phyloP scores from a whole-genome alignment of 2,329 filamentous ascomycete genomes.

The Colletotrichum aenigma region DNA sequence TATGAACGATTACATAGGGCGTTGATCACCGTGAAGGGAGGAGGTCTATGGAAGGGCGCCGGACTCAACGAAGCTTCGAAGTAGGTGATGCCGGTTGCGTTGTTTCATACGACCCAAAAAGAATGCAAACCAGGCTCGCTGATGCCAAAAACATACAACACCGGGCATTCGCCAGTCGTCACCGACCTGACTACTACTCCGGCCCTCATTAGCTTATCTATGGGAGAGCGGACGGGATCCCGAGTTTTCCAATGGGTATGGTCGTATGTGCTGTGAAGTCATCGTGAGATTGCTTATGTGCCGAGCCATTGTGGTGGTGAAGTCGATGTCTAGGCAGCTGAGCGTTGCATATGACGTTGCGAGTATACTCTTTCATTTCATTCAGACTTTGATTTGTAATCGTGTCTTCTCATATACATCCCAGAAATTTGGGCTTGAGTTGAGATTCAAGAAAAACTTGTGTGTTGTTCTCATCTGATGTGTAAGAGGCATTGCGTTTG shows the following conservation, averaged over 20 bases:
- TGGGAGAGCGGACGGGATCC: neutral
- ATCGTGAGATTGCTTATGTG: neutral
- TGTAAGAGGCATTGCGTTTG: neutral
- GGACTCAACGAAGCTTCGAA: no score
- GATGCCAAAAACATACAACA: neutral
- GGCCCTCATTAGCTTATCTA: neutral
- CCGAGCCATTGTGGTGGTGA: neutral
- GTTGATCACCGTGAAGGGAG: no score
- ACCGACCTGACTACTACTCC: neutral
- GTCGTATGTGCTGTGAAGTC: neutral
- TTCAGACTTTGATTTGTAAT: no score
- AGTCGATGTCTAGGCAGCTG: neutral
- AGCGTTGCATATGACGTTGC: neutral
- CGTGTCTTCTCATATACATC: rapidly evolving
- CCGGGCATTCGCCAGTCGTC: neutral
- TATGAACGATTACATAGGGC: no score
- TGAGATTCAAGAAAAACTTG: neutral
- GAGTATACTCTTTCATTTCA: neutral
- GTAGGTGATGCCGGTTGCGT: no score
- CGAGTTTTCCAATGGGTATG: neutral
- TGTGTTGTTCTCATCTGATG: neutral
- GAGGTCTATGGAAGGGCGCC: no score
- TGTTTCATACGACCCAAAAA: no score
- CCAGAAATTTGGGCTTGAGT: neutral
- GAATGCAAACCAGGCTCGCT: no score